phyloP scores from a whole-genome alignment of 148 eudicot genomes.

The Dianthus caryophyllus region DNA sequence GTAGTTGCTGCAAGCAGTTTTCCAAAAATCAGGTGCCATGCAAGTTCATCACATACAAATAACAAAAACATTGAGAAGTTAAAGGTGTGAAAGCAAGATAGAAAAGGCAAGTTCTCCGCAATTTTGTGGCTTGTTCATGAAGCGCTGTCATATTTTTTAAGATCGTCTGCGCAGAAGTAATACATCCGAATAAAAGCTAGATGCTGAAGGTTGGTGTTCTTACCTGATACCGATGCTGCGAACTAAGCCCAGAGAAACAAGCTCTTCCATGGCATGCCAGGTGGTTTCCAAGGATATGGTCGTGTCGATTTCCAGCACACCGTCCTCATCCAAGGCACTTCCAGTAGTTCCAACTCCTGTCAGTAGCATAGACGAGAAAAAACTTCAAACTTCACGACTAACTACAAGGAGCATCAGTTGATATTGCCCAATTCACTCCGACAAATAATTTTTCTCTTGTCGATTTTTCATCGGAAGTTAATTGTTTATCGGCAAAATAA shows the following conservation, averaged over 20 bases:
- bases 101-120: neutral
- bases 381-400: neutral
- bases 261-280: conserved; percentile 95
- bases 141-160: neutral
- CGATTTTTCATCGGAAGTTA: no score
- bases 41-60: neutral
- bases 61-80: neutral
- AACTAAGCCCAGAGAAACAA: conserved; percentile 72
- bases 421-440: neutral
- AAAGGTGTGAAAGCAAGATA: neutral
- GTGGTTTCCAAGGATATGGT: conserved; percentile 82
- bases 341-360: conserved; percentile 81
- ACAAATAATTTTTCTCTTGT: neutral
- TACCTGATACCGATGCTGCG: conserved; percentile 96
- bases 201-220: neutral
- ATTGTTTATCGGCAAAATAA: no score
- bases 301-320: conserved; percentile 81
- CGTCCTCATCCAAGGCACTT: conserved; percentile 78
- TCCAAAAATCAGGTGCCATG: conserved; percentile 2
- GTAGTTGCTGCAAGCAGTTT: conserved; percentile 68
- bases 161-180: neutral
- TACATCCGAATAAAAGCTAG: neutral
- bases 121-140: neutral
- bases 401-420: neutral
- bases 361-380: neutral